Evolutionary conservation across 495 filamentous ascomycete genomes (phyloP).

Genomic region (Tuber brumale): DNA sequence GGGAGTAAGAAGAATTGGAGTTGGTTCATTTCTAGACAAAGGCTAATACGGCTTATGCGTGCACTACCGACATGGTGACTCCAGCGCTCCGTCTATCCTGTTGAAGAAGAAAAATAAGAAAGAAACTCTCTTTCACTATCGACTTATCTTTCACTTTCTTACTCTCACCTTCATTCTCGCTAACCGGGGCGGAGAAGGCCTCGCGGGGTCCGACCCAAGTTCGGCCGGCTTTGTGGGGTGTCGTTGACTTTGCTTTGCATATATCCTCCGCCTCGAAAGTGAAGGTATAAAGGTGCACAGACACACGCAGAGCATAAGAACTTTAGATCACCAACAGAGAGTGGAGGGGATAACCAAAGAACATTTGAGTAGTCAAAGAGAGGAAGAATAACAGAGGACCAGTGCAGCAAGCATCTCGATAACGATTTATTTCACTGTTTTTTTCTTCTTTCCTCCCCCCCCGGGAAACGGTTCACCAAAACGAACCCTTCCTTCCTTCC

Average conservation of each 20-base stretch:
- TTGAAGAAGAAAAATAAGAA: not conserved
- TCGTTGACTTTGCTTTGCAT: not conserved
- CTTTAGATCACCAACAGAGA: not conserved
- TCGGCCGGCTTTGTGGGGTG: conserved; percentile 35
- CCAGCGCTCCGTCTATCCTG: conserved; percentile 18
- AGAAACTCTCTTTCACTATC: not conserved
- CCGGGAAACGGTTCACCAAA: conserved; percentile 2
- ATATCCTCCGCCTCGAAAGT: not conserved
- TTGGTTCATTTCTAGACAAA: conserved; percentile 27
- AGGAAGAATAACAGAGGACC: not conserved
- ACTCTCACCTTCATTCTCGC: not conserved
- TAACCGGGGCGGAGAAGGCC: conserved; percentile 19
- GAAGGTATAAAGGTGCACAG: conserved; percentile 2
- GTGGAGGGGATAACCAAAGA: not conserved
- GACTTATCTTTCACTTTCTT: not conserved
- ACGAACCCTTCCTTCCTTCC: not conserved
- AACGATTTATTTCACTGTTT: not conserved
- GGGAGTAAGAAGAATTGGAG: conserved; percentile 7
- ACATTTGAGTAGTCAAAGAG: not conserved
- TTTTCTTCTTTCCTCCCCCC: not conserved
- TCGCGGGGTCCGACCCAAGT: conserved; percentile 27
- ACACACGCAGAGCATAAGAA: not conserved
- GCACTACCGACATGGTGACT: conserved; percentile 32
- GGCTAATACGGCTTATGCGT: conserved; percentile 25
- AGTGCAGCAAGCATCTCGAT: not conserved